Conservation (phyloP, 2,329 filamentous ascomycete species). For the Penicillium psychrosexuale region DNA sequence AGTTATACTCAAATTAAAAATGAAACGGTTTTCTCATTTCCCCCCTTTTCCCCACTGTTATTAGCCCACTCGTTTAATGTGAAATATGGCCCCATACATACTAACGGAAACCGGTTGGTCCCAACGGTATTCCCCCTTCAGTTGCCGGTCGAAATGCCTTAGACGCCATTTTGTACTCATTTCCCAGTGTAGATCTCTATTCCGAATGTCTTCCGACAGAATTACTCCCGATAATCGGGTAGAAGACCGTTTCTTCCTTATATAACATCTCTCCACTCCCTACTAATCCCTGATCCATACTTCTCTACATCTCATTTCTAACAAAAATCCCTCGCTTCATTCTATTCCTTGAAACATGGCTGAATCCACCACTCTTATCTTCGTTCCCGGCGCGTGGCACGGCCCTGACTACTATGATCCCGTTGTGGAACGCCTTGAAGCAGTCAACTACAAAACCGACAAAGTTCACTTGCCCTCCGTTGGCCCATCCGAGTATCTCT, state of each 20-base stretch:
- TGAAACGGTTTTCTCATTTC: neutral
- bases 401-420: slow-evolving; percentile 3
- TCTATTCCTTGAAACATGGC: neutral
- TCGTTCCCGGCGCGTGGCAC: slow-evolving; percentile 9
- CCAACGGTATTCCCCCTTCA: neutral
- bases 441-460: slow-evolving; percentile 6
- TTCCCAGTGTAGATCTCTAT: neutral
- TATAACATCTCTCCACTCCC: neutral
- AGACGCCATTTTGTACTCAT: neutral
- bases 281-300: neutral
- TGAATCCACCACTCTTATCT: neutral
- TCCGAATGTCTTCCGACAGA: neutral
- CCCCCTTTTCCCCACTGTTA: neutral
- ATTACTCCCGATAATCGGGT: neutral
- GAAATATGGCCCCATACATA: neutral
- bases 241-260: neutral
- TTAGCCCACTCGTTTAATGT: neutral
- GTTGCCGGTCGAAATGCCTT: neutral
- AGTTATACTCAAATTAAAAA: neutral
- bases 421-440: slow-evolving; percentile 2
- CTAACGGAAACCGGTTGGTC: neutral
- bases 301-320: neutral
- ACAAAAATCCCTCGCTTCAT: neutral
- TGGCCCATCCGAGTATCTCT: neutral
- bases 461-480: slow-evolving; percentile 5